Conservation (phyloP, 352 stramenopile genomes). For the Pythium pyrilobum region DNA sequence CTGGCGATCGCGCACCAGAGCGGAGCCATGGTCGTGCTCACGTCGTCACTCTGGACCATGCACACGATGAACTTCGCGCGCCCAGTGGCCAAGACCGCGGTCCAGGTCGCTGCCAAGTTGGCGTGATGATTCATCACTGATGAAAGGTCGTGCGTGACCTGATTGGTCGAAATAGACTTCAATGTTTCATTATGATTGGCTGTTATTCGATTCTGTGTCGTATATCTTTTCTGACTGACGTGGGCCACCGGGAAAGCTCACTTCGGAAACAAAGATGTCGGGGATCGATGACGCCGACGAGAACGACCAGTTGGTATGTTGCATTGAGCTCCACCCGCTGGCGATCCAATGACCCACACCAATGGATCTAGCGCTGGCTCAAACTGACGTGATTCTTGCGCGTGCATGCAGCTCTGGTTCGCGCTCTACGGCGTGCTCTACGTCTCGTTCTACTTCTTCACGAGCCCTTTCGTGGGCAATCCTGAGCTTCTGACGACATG, state of each 20-base stretch:
- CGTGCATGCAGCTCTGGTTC: conserved; percentile 82
- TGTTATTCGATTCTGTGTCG: too few species aligned
- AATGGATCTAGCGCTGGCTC: too few species aligned
- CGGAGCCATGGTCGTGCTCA: conserved; percentile 93
- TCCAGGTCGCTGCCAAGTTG: conserved; percentile 29
- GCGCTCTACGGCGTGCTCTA: conserved; percentile 75
- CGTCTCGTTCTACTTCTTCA: conserved; percentile 87
- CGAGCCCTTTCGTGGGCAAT: conserved; percentile 82
- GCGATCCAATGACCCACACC: too few species aligned
- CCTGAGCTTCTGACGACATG: conserved; percentile 78
- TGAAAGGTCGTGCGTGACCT: background rate
- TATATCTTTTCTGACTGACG: background rate
- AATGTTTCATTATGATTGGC: background rate
- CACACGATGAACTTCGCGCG: conserved; percentile 89
- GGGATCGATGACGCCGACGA: conserved; percentile 2
- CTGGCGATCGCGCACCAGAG: conserved; percentile 96
- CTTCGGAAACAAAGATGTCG: conserved; percentile 3
- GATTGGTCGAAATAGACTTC: conserved; percentile 18
- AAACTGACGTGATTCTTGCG: too few species aligned
- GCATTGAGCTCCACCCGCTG: too few species aligned
- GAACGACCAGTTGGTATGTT: conserved; percentile 20
- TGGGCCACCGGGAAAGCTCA: background rate
- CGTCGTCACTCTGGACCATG: conserved; percentile 88
- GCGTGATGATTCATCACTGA: background rate
- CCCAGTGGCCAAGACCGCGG: conserved; percentile 31